Base-by-base conservation (phyloP, 257 asterid species). In the Mentha longifolia region DNA sequence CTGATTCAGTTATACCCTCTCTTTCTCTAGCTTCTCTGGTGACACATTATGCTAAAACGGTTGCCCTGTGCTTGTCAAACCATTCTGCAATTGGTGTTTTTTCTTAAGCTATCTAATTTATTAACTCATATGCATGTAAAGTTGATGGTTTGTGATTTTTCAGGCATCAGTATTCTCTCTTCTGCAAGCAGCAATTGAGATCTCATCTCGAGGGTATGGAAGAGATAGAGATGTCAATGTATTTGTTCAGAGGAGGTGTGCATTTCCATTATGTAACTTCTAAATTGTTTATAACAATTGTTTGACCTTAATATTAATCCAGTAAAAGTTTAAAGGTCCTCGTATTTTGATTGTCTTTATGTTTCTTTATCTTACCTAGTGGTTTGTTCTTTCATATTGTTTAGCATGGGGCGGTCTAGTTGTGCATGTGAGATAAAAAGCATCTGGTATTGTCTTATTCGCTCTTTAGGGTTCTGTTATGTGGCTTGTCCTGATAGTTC, bases 141-240 rank as follows among this genome's bases (percentile, higher is more conserved):
- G 39, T 3, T 35, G 3, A 35, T 1, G 39, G 8, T 35, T 35
- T 35, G 39, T 76, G 65, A 39, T 58, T 68, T 66, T 75, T 62
- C 91, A 95, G 99, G 99, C 95, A 33, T 87, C 97, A 74, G 98
- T 88, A 9, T 89, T 85, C 77, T 85, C 96, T 78, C 88, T 95
- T 65, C 88, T 95, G 65, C 93, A 82, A 83, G 97, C 99, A 75
- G 98, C 88, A 56, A 82, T 50, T 61, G 98, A 95, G 82, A 80
- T 92, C 79, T 87, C 94, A 75, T 91, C 97, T 74, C 87, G 95
- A 79, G 99, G 98, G 67, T 97, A 95, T 75, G 90, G 94, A 72
- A 89, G 98, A 84, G 97, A 89, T 75, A 83, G 83, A 71, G 96
- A 95, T 84, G 86, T 85, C 75, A 87, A 87, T 64, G 79, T 88